Evolutionary conservation across 2,329 filamentous ascomycete genomes (phyloP).

Genomic region (Aspergillus sp.): DNA sequence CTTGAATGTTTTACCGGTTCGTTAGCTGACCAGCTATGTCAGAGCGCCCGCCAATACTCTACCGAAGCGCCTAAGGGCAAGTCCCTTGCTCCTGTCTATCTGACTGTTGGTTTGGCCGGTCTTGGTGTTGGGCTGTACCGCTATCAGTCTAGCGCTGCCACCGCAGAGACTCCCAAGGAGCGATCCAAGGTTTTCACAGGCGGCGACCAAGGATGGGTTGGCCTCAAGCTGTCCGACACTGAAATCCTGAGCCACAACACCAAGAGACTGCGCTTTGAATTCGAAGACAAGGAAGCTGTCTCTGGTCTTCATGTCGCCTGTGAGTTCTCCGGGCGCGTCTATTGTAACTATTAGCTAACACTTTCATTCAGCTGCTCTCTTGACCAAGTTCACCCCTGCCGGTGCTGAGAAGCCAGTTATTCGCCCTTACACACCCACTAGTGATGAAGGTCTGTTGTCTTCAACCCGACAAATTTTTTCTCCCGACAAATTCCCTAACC

Average conservation of each 20-base stretch:
- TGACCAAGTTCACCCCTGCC: constrained; percentile 89
- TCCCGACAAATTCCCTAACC: background rate
- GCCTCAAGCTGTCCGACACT: constrained; percentile 74
- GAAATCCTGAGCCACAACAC: constrained; percentile 90
- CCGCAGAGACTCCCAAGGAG: constrained; percentile 34
- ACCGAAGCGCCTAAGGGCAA: constrained; percentile 57
- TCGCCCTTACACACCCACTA: constrained; percentile 89
- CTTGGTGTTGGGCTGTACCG: constrained; percentile 59
- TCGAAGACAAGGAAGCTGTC: constrained; percentile 79
- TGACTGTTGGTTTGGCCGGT: constrained; percentile 39
- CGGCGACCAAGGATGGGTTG: constrained; percentile 85
- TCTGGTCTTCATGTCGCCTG: constrained; percentile 81
- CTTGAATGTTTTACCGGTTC: background rate
- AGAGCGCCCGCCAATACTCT: constrained; percentile 73
- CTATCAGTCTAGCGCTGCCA: constrained; percentile 38
- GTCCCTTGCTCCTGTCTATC: constrained; percentile 60
- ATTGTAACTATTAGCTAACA: background rate
- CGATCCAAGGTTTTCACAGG: constrained; percentile 66
- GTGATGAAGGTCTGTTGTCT: constrained; percentile 66
- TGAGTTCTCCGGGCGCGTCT: constrained; percentile 31
- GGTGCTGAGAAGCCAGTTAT: constrained; percentile 82
- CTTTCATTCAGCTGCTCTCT: constrained; percentile 61
- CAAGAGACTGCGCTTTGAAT: constrained; percentile 84
- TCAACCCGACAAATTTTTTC: background rate
- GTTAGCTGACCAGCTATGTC: constrained; percentile 12